These are phyloP conservation scores for Ceratobasidium sp. DNA, from an alignment of 1,284 basidiomycete genomes.

Conservation along the genomic window DNA sequence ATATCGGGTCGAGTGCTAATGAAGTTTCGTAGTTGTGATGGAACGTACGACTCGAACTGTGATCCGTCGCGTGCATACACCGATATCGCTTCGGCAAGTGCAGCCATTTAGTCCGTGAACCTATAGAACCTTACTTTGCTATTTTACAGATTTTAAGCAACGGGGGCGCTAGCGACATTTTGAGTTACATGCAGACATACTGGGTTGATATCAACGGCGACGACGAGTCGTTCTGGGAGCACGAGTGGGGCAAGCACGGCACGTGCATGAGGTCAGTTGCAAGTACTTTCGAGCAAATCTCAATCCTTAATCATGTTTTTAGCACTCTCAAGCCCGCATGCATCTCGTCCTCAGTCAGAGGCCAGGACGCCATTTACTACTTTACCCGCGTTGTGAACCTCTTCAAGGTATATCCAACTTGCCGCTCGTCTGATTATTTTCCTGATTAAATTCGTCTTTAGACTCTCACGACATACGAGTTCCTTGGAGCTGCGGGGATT, in stretches of 20 bases:
- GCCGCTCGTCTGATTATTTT: not conserved
- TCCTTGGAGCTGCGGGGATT: constrained; percentile 74
- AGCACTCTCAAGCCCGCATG: constrained; percentile 63
- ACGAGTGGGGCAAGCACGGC: constrained; percentile 58
- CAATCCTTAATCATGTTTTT: constrained; percentile 35
- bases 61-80: constrained; percentile 69
- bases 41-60: constrained; percentile 66
- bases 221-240: constrained; percentile 71
- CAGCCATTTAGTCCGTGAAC: not conserved
- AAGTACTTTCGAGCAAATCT: not conserved
- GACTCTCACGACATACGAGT: constrained; percentile 74
- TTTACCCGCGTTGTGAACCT: constrained; percentile 69
- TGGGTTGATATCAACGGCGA: constrained; percentile 71
- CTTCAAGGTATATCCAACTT: constrained; percentile 60
- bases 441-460: constrained; percentile 45
- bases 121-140: no score
- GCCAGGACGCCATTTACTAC: constrained; percentile 55
- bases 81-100: constrained; percentile 60
- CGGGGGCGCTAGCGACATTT: constrained; percentile 65
- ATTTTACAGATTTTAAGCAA: constrained; percentile 57
- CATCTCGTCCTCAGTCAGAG: constrained; percentile 31
- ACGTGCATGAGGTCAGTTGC: constrained; percentile 68
- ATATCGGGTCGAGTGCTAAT: not conserved
- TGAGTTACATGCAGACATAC: constrained; percentile 71
- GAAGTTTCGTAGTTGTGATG: constrained; percentile 64